These are phyloP conservation scores for Stephania cephalantha DNA, from an alignment of 164 flowering plant species.

Conservation along the genomic window DNA sequence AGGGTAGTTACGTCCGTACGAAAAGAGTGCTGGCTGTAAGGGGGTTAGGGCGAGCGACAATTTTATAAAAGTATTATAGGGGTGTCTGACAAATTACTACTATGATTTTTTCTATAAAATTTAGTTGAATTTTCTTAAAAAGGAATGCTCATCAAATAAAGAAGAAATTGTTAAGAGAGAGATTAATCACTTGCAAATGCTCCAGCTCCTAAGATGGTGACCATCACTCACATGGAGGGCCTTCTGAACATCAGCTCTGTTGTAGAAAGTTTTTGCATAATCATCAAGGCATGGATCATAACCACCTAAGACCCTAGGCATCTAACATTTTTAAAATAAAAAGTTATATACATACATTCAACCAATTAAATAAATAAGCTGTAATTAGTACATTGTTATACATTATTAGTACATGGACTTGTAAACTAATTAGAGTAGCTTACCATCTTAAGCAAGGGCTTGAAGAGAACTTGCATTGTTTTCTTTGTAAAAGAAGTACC, in stretches of 20 bases:
- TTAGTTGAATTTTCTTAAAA: no score
- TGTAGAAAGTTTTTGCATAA: constrained; percentile 62
- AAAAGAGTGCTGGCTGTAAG: no score
- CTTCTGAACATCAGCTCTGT: constrained; percentile 72
- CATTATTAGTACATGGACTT: background rate
- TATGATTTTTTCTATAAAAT: no score
- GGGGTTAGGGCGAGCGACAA: no score
- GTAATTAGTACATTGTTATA: background rate
- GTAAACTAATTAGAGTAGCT: background rate
- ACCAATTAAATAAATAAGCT: background rate
- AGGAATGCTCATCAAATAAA: background rate
- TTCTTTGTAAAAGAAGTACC: constrained; percentile 14
- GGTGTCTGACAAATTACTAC: no score
- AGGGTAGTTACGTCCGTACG: no score
- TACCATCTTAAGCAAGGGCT: constrained; percentile 48
- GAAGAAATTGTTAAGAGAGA: constrained; percentile 2
- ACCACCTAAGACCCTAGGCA: constrained; percentile 77
- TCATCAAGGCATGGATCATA: constrained; percentile 83
- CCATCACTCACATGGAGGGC: constrained; percentile 86
- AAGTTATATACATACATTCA: background rate
- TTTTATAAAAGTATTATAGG: no score
- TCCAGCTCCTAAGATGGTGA: constrained; percentile 54
- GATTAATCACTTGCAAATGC: constrained; percentile 76
- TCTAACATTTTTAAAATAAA: constrained; percentile 25
- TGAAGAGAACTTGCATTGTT: constrained; percentile 22